These are phyloP conservation scores for Corylus avellana DNA, from an alignment of 306 rosid species.

Conservation along the genomic window DNA sequence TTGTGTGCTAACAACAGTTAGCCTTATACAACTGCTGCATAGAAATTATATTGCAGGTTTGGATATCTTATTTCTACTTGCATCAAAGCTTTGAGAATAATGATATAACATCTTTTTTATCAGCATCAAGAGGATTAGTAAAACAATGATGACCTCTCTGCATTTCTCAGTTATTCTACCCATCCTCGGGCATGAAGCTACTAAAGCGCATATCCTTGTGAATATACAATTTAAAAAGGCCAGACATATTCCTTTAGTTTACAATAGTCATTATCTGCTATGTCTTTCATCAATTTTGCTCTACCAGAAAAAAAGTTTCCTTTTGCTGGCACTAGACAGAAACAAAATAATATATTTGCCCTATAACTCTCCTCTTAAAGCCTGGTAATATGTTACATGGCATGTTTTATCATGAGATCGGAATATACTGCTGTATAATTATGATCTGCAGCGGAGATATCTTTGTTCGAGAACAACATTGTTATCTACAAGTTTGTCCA, in stretches of 20 bases:
- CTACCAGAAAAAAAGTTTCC: not conserved
- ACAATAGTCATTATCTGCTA: too few species aligned
- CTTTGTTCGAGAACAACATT: constrained; percentile 69
- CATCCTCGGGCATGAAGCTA: not conserved
- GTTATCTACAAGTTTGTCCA: constrained; percentile 80
- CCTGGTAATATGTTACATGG: not conserved
- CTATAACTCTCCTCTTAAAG: not conserved
- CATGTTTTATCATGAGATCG: constrained; percentile 15
- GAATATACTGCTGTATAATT: constrained; percentile 5
- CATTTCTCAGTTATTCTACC: not conserved
- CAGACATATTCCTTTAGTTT: not conserved
- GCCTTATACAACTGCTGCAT: not conserved
- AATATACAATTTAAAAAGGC: not conserved
- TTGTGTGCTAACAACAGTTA: not conserved
- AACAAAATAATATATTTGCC: not conserved
- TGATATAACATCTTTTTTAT: not conserved
- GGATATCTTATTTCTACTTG: not conserved
- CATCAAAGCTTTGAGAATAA: not conserved
- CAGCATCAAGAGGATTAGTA: not conserved
- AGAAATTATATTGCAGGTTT: not conserved
- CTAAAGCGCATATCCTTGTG: not conserved
- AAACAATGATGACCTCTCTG: not conserved
- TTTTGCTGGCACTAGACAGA: not conserved
- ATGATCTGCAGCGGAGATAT: constrained; percentile 72
- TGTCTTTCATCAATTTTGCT: not conserved